phyloP scores from a whole-genome alignment of 768 basidiomycete species.

The Rhodocollybia butyracea region DNA sequence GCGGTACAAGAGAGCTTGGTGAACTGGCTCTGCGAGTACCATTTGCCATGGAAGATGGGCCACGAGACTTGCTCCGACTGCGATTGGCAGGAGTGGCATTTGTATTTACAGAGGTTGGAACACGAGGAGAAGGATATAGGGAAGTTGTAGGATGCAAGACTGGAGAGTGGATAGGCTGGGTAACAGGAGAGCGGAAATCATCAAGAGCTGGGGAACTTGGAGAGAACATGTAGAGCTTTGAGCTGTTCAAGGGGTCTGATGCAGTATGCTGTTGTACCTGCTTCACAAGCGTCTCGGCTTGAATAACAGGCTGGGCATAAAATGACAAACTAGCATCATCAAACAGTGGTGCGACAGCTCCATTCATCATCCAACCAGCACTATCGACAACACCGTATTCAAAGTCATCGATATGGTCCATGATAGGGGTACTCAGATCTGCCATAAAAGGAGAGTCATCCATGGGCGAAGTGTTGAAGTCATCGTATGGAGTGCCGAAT shows the following conservation, averaged over 20 bases:
- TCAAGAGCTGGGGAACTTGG: conserved; percentile 50
- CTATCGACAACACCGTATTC: not conserved
- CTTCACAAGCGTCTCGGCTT: not conserved
- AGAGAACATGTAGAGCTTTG: conserved; percentile 42
- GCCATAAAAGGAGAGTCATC: conserved; percentile 8
- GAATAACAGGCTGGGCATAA: not conserved
- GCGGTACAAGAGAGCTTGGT: conserved; percentile 59
- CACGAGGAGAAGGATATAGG: conserved; percentile 26
- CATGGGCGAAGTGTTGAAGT: conserved; percentile 2
- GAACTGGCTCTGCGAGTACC: conserved; percentile 72
- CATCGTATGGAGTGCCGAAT: conserved; percentile 4
- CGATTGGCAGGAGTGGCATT: conserved; percentile 20
- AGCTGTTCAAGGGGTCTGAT: not conserved
- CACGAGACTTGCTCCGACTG: conserved; percentile 23
- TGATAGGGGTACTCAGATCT: conserved; percentile 8
- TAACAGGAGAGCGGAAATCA: conserved; percentile 25
- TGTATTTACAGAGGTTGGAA: conserved; percentile 15
- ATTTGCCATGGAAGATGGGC: conserved; percentile 34
- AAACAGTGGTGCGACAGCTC: not conserved
- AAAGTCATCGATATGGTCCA: conserved; percentile 5
- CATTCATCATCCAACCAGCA: not conserved
- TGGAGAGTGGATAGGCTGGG: not conserved
- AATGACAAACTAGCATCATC: not conserved
- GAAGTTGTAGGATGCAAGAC: not conserved
- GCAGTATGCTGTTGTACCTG: not conserved